Conservation (phyloP, 1,284 basidiomycete species). For the Ceratobasidium papillatum region DNA sequence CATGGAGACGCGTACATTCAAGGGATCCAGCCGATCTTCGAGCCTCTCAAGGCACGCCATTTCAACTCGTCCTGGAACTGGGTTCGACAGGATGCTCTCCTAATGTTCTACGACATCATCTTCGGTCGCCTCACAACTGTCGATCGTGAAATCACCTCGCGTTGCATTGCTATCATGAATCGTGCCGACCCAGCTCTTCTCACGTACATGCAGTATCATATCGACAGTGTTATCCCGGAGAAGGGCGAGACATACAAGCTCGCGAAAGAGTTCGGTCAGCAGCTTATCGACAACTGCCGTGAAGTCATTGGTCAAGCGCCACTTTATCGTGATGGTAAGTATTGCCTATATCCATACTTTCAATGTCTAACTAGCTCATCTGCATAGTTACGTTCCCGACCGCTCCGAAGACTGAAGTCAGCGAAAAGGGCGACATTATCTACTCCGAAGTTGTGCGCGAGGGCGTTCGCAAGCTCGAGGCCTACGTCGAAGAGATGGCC, state of each 20-base stretch:
- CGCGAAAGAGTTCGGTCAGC: conserved; percentile 96
- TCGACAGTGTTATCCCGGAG: conserved; percentile 81
- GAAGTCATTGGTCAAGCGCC: conserved; percentile 86
- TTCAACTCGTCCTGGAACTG: conserved; percentile 99
- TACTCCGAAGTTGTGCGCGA: conserved; percentile 95
- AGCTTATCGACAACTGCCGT: conserved; percentile 92
- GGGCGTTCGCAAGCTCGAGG: conserved; percentile 96
- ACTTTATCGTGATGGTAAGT: conserved; percentile 90
- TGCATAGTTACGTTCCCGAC: conserved; percentile 93
- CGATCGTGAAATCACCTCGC: conserved; percentile 94
- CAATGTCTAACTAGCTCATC: conserved; percentile 31
- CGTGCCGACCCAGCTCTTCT: conserved; percentile 91
- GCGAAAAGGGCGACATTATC: conserved; percentile 91
- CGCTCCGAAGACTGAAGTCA: conserved; percentile 94
- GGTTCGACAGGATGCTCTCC: conserved; percentile 94
- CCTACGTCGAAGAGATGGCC: conserved; percentile 99
- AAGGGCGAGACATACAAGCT: conserved; percentile 92
- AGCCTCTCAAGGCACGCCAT: conserved; percentile 93
- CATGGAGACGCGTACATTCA: conserved; percentile 94
- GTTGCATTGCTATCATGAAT: conserved; percentile 97
- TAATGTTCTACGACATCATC: conserved; percentile 98
- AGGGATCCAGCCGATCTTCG: conserved; percentile 93
- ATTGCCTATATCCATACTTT: background rate
- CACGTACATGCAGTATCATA: conserved; percentile 95
- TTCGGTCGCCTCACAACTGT: conserved; percentile 93